These are phyloP conservation scores for Porpolomopsis calyptriformis DNA, from an alignment of 768 basidiomycete genomes.

Conservation along the genomic window DNA sequence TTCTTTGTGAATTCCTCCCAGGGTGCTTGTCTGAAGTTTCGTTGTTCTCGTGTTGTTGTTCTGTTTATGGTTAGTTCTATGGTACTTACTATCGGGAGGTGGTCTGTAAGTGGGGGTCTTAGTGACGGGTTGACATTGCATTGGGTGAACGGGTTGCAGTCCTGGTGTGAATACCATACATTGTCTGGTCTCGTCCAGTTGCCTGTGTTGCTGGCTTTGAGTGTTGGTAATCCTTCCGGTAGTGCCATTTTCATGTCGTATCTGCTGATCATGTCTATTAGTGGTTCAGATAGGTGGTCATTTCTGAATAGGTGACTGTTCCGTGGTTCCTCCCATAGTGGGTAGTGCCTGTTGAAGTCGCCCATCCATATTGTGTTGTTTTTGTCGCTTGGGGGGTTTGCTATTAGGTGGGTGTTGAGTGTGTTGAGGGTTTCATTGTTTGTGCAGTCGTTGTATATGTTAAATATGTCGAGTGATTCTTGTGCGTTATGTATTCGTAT, in stretches of 20 bases:
- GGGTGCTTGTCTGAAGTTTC: background rate
- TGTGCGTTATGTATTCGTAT: constrained; percentile 12
- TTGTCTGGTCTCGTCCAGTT: constrained; percentile 11
- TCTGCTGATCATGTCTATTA: constrained; percentile 10
- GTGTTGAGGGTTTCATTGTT: constrained; percentile 13
- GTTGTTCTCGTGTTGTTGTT: background rate
- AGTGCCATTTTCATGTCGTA: constrained; percentile 21
- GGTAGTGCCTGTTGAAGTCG: constrained; percentile 33
- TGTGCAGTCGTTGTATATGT: constrained; percentile 28
- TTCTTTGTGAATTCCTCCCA: background rate
- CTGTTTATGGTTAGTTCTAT: background rate
- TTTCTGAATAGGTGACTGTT: constrained; percentile 20
- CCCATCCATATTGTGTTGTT: constrained; percentile 17
- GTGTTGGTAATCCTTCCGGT: constrained; percentile 18
- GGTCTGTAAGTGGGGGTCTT: background rate
- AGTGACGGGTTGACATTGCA: background rate
- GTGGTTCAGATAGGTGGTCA: constrained; percentile 3
- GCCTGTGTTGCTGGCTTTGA: constrained; percentile 10
- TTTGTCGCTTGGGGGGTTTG: no score
- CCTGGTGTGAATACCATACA: background rate
- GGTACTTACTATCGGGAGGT: background rate
- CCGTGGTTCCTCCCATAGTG: constrained; percentile 24
- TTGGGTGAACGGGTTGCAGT: background rate
- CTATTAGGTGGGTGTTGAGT: constrained; percentile 6
- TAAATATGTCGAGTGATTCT: constrained; percentile 22